Conservation (phyloP, 352 stramenopile species). For the Phytophthora fragariaefolia region DNA sequence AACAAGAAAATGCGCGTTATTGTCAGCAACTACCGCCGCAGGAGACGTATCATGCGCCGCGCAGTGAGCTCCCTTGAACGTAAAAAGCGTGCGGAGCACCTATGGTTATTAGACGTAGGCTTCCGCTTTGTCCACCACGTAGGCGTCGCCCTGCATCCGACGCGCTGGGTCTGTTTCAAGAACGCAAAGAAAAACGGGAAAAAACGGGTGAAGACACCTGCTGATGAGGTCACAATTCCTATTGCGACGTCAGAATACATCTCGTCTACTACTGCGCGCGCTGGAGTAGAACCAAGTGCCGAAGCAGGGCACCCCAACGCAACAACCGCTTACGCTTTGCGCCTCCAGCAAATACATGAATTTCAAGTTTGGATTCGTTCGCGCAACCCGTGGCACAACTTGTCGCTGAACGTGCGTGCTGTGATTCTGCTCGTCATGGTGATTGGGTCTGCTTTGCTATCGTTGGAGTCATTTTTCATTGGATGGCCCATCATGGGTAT, state of each 20-base stretch:
- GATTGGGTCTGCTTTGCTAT: constrained; percentile 64
- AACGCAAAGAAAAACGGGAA: constrained; percentile 30
- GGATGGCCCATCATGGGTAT: constrained; percentile 82
- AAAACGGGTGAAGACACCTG: constrained; percentile 20
- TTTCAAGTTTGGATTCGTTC: constrained; percentile 40
- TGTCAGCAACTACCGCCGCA: constrained; percentile 79
- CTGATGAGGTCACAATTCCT: constrained; percentile 39
- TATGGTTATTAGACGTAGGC: constrained; percentile 79
- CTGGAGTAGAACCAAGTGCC: constrained; percentile 12
- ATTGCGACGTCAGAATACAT: constrained; percentile 25
- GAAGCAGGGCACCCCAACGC: constrained; percentile 13
- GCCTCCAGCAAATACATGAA: constrained; percentile 51
- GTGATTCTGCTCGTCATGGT: constrained; percentile 61
- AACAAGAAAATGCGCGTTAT: constrained; percentile 80
- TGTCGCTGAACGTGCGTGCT: constrained; percentile 54
- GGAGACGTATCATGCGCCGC: constrained; percentile 57
- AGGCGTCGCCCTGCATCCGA: constrained; percentile 51
- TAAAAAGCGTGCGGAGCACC: constrained; percentile 68
- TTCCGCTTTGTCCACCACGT: constrained; percentile 78
- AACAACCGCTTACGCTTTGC: constrained; percentile 28
- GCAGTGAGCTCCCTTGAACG: constrained; percentile 56
- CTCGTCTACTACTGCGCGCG: constrained; percentile 8
- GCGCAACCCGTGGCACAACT: constrained; percentile 61
- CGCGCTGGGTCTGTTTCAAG: constrained; percentile 39
- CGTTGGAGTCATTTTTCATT: constrained; percentile 65